Evolutionary conservation across 768 basidiomycete species (phyloP).

Genomic region (Steccherinum ochraceum): DNA sequence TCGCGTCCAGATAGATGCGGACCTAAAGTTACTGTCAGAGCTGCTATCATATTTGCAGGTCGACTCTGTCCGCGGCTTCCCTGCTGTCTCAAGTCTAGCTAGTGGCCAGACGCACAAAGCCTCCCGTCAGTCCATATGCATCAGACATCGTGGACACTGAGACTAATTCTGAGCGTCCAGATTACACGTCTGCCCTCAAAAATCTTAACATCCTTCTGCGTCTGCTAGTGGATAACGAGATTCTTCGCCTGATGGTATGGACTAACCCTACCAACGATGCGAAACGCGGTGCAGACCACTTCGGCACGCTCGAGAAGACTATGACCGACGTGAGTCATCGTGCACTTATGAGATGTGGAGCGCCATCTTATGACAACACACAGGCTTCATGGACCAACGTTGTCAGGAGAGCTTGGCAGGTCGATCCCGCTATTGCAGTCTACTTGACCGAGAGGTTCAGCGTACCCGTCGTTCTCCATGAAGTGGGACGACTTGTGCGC

Average conservation of each 20-base stretch:
- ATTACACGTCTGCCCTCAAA: conserved; percentile 55
- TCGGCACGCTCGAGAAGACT: conserved; percentile 49
- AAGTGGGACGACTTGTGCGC: conserved; percentile 71
- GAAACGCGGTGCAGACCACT: conserved; percentile 58
- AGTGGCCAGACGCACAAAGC: conserved; percentile 34
- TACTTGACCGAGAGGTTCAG: conserved; percentile 89
- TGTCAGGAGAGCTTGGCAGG: conserved; percentile 71
- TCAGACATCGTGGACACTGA: background rate
- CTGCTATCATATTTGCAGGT: conserved; percentile 72
- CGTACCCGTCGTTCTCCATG: conserved; percentile 50
- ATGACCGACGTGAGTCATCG: conserved; percentile 49
- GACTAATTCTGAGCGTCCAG: conserved; percentile 25
- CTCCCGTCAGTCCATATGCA: conserved; percentile 19
- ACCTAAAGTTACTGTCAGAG: conserved; percentile 82
- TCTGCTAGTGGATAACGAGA: conserved; percentile 86
- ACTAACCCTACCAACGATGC: conserved; percentile 77
- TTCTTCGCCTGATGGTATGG: conserved; percentile 85
- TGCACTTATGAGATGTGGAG: background rate
- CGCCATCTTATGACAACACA: too few species aligned
- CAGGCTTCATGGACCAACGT: conserved; percentile 63
- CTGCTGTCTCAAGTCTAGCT: conserved; percentile 57
- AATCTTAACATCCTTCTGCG: conserved; percentile 70
- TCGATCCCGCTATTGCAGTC: conserved; percentile 78
- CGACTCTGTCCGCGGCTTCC: conserved; percentile 58
- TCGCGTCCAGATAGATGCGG: conserved; percentile 82